phyloP scores from a whole-genome alignment of 2,329 filamentous ascomycete genomes.

The Stagonosporopsis cucurbitacearum region DNA sequence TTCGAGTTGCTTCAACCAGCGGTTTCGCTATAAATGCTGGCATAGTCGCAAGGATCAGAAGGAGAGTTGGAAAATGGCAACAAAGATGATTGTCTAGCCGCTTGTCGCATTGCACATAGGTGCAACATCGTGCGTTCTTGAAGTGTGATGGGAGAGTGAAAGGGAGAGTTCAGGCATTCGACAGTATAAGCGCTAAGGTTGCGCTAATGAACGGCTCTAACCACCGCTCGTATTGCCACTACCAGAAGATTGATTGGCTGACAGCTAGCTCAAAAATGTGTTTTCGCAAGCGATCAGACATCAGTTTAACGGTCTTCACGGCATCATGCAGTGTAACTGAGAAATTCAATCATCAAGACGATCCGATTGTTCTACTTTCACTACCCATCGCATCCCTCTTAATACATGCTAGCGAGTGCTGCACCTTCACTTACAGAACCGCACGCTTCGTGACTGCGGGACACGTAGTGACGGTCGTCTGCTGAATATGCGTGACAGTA shows the following conservation, averaged over 20 bases:
- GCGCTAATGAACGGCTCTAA: constrained; percentile 2
- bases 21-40: constrained; percentile 20
- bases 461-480: constrained; percentile 10
- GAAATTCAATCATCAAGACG: neutral
- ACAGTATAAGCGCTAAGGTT: neutral
- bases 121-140: neutral
- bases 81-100: neutral
- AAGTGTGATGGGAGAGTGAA: neutral
- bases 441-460: neutral
- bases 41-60: constrained; percentile 14
- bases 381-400: neutral
- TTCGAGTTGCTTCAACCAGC: constrained; percentile 22
- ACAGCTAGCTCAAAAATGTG: neutral
- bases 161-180: constrained; percentile 1
- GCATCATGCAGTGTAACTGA: neutral
- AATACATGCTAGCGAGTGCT: neutral
- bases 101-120: neutral
- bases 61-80: neutral
- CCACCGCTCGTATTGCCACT: neutral
- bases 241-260: neutral
- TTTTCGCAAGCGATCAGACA: neutral
- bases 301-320: neutral
- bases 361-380: neutral
- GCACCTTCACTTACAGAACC: neutral
- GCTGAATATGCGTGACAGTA: neutral